Base-by-base conservation (phyloP, 495 filamentous ascomycete species). In the Podospora pseudopauciseta region DNA sequence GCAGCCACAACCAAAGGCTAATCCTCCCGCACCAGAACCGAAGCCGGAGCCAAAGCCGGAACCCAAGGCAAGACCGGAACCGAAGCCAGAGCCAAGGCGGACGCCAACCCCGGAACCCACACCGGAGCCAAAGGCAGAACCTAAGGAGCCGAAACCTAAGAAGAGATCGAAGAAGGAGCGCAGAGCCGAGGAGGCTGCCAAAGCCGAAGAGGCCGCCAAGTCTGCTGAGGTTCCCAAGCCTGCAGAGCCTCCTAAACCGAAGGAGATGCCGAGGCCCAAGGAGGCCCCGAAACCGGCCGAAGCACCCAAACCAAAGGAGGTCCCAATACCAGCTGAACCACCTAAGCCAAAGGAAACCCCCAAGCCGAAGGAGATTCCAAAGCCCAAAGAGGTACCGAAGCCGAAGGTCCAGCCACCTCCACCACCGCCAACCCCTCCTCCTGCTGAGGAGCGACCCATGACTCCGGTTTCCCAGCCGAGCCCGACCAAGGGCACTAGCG, bases 71-170 rank as follows among this genome's bases (percentile, higher is more conserved):
- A 59, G 77, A 18, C 80, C 73, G 13, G 61, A n/a, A n/a, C 57
- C 61, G 55, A 54, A 34, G 16, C 65, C 68, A 5, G 59, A 70
- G 34, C 75, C 39, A 49, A 49, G 39, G 13, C 39, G 39, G 39
- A 16, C 7, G 39, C 39, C 39, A 11, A 49, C 39, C 2, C 39
- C 39, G 39, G 39, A 49, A 16, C 39, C 83, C 20, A 65, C 78
- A 3, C 69, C 62, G 30, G 30, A 72, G 28, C 70, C 71, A 44
- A 56, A 56, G 49, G 23, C 71, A 13, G 58, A 70, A 18, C 74
- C 80, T 13, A 78, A 80, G 23, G 76, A 78, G 16, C 80, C 76
- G 77, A 74, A 80, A 63, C 73, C 79, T 58, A 71, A 76, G 49
- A 77, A 81, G 15, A 69, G 70, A 58, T 67, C 20, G 30, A 2